Conservation (phyloP, 495 filamentous ascomycete genomes). For the Lasiosphaeria miniovina region DNA sequence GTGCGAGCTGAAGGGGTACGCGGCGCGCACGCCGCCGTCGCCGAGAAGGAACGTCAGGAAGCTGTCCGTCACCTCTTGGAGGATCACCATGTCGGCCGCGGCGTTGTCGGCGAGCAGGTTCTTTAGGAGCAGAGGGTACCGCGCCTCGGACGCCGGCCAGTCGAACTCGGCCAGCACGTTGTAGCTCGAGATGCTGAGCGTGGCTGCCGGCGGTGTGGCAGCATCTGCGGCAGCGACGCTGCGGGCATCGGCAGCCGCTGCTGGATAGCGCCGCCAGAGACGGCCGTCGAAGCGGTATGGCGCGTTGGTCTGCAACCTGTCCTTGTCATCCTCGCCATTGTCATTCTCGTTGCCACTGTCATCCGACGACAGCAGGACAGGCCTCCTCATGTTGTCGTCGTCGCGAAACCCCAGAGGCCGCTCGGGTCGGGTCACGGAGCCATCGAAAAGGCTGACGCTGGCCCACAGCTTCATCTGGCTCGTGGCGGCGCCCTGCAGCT, state of each 20-base stretch:
- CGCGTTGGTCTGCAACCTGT: constrained; percentile 9
- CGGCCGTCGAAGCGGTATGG: constrained; percentile 23
- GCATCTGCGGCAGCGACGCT: not conserved
- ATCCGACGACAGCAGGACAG: not conserved
- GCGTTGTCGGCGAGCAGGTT: constrained; percentile 39
- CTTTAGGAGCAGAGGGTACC: constrained; percentile 48
- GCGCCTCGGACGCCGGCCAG: constrained; percentile 42
- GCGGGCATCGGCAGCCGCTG: not conserved
- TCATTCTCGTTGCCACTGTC: not conserved
- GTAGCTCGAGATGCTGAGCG: constrained; percentile 48
- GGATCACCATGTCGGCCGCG: constrained; percentile 46
- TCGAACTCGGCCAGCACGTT: constrained; percentile 55
- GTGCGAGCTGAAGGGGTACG: constrained; percentile 50
- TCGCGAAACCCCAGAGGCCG: constrained; percentile 21
- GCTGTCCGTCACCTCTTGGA: constrained; percentile 58
- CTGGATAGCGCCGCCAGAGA: no score
- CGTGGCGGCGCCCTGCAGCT: constrained; percentile 12
- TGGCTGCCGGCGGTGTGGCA: not conserved
- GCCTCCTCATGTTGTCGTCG: not conserved
- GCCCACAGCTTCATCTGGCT: constrained; percentile 48
- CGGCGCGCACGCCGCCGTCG: constrained; percentile 39
- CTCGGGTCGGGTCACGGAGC: constrained; percentile 20
- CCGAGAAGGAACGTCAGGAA: constrained; percentile 51
- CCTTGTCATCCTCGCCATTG: no score
- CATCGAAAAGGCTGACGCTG: constrained; percentile 41